Base-by-base conservation (phyloP, 306 rosid species). In the Carpinus fangiana region DNA sequence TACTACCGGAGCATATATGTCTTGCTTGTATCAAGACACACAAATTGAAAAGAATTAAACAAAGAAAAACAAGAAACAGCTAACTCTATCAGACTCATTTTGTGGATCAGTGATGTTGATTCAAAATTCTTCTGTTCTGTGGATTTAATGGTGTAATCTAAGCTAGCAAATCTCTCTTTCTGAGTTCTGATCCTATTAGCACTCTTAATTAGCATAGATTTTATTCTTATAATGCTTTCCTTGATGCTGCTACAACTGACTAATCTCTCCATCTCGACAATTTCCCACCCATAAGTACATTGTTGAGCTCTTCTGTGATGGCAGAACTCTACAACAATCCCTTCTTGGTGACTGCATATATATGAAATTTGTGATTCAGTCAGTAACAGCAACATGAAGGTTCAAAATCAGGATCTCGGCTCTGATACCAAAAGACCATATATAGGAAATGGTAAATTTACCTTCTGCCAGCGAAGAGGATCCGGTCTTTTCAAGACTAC, bases 311-410 rank as follows among this genome's bases (percentile, higher is more conserved):
- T 78, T 88, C 5, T 57, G 82, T 46, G 96, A 68, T 31, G 97
- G 87, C 41, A 91, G 72, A 78, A 93, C 45, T 87, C 96, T 91
- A 76, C 99, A 93, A 20, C 97, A 91, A 84, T 95, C 97, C 69
- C 93, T 93, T 80, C 98, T 95, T 18, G 97, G 98, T 56, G 98
- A 88, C 99, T 95, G 89, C 90, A 86, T 47, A 82, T 51, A 86
- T 47, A 82, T 51, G 48, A 80, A 75, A 47, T 72, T 76, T 51
- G 9, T 76, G 38, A 41, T 82, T 77, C 61, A 53, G 62, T 75
- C 74, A 59, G 61, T 57, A 66, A 60, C 31, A 43, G 61, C 52
- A 66, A 60, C 31, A 43, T 23, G 26, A 23, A 23, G 26, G 34
- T 31, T 31, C 34, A 31, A 31, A 31, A 31, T 31, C 34, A 31